phyloP scores from a whole-genome alignment of 2,329 filamentous ascomycete species.

The Diaporthe sp. region DNA sequence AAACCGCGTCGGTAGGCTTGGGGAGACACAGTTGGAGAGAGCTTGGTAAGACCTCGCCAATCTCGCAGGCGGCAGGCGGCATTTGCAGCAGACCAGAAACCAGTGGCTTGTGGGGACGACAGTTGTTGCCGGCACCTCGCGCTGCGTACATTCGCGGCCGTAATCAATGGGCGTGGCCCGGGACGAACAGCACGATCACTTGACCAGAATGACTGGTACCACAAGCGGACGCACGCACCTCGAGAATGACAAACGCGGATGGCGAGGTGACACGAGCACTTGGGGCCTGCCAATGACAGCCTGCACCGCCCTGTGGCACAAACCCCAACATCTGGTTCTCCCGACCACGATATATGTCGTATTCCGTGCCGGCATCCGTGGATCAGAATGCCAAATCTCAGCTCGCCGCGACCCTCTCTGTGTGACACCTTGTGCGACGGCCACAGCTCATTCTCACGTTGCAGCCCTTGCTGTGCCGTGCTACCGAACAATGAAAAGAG shows the following conservation, averaged over 20 bases:
- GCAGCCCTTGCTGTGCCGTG: slow-evolving; percentile 28
- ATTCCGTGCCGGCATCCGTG: slow-evolving; percentile 40
- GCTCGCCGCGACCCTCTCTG: slow-evolving; percentile 23
- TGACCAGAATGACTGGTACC: slow-evolving; percentile 28
- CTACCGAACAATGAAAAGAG: slow-evolving; percentile 27
- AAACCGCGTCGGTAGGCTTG: slow-evolving; percentile 30
- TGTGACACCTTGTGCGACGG: slow-evolving; percentile 16
- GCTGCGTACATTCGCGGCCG: slow-evolving; percentile 28
- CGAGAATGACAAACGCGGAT: slow-evolving; percentile 26
- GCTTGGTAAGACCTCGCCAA: slow-evolving; percentile 54
- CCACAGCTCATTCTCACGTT: slow-evolving; percentile 1
- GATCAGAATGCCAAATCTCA: slow-evolving; percentile 37
- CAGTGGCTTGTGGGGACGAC: slow-evolving; percentile 17
- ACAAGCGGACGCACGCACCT: slow-evolving; percentile 35
- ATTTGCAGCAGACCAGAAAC: slow-evolving; percentile 37
- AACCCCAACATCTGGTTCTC: slow-evolving; percentile 38
- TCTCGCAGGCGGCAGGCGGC: slow-evolving; percentile 50
- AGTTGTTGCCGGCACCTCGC: not conserved
- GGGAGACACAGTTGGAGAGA: slow-evolving; percentile 43
- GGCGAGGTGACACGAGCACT: slow-evolving; percentile 30
- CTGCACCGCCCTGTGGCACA: slow-evolving; percentile 21
- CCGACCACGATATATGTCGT: slow-evolving; percentile 39
- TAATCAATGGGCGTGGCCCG: slow-evolving; percentile 14
- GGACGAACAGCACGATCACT: slow-evolving; percentile 33
- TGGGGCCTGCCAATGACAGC: not conserved